Evolutionary conservation across 2,329 filamentous ascomycete genomes (phyloP).

Genomic region (Aureobasidium sp.): DNA sequence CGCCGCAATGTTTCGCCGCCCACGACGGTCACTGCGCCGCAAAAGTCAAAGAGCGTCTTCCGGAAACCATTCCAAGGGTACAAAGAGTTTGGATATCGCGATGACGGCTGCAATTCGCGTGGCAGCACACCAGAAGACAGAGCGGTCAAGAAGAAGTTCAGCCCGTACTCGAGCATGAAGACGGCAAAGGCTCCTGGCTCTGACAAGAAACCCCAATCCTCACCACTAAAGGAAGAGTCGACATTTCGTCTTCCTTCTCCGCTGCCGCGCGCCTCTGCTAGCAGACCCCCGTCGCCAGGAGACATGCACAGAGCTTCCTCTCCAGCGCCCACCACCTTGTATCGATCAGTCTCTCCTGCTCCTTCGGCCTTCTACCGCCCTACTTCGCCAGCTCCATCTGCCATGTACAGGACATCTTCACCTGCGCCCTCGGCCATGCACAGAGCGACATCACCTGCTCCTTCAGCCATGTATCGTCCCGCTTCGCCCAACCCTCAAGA

Average conservation of each 20-base stretch:
- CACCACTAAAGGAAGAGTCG: conserved; percentile 20
- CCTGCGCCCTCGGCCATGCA: conserved; percentile 22
- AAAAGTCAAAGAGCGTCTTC: conserved; percentile 49
- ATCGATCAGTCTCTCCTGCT: conserved; percentile 32
- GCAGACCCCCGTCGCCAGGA: conserved; percentile 20
- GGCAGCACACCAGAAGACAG: conserved; percentile 20
- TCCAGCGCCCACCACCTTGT: conserved; percentile 16
- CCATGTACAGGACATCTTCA: conserved; percentile 21
- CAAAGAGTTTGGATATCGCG: conserved; percentile 26
- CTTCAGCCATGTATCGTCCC: conserved; percentile 15
- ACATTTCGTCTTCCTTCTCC: conserved; percentile 26
- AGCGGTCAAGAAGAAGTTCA: conserved; percentile 33
- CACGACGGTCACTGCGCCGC: conserved; percentile 43
- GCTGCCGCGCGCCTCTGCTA: conserved; percentile 22
- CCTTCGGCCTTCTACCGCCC: conserved; percentile 29
- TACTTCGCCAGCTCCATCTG: conserved; percentile 16
- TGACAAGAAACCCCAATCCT: conserved; percentile 19
- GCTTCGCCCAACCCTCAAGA: conserved; percentile 14
- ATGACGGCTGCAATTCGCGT: conserved; percentile 19
- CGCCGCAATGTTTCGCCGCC: conserved; percentile 49
- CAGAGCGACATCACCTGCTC: conserved; percentile 16
- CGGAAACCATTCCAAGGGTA: conserved; percentile 60
- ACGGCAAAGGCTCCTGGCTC: conserved; percentile 31
- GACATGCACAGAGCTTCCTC: conserved; percentile 19
- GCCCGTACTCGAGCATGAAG: conserved; percentile 46